phyloP scores from a whole-genome alignment of 2,329 filamentous ascomycete species.

The Penicillium sp. region DNA sequence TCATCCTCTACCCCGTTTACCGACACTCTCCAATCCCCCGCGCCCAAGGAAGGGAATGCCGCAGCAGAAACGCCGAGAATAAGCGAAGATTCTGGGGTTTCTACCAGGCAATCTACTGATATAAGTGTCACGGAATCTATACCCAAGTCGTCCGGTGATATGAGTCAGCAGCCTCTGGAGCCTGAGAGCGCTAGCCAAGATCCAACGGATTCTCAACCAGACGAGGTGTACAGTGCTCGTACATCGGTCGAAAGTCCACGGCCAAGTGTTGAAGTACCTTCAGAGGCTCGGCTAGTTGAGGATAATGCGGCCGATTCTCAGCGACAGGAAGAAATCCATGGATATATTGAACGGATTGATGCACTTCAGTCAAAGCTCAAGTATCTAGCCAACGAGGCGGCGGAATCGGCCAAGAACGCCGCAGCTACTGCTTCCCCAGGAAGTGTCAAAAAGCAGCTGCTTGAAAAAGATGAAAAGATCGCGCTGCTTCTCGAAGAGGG shows the following conservation, averaged over 20 bases:
- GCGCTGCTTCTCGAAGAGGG: slow-evolving; percentile 88
- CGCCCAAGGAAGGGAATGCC: slow-evolving; percentile 7
- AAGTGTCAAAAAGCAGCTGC: slow-evolving; percentile 70
- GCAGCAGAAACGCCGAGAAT: slow-evolving; percentile 16
- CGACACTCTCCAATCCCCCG: slow-evolving; percentile 20
- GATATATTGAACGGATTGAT: slow-evolving; percentile 84
- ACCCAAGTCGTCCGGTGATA: slow-evolving; percentile 12
- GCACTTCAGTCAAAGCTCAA: slow-evolving; percentile 85
- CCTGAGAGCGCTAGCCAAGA: slow-evolving; percentile 9
- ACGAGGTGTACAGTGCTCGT: background rate
- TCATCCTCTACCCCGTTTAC: slow-evolving; percentile 19
- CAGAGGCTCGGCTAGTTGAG: slow-evolving; percentile 32
- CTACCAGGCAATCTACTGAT: slow-evolving; percentile 28
- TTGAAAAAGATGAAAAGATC: slow-evolving; percentile 87
- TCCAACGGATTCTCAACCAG: slow-evolving; percentile 2
- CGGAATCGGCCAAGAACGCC: slow-evolving; percentile 67
- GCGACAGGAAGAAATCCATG: slow-evolving; percentile 76
- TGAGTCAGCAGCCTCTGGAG: slow-evolving; percentile 1
- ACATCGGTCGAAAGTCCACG: slow-evolving; percentile 16
- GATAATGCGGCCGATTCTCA: slow-evolving; percentile 52
- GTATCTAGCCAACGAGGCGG: slow-evolving; percentile 75
- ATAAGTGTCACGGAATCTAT: slow-evolving; percentile 13
- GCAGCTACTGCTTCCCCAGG: slow-evolving; percentile 59
- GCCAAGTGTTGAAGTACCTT: slow-evolving; percentile 14
- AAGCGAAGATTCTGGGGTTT: slow-evolving; percentile 29